Base-by-base conservation (phyloP, 805 yeast species). In the Wickerhamiella vanderwaltii region DNA sequence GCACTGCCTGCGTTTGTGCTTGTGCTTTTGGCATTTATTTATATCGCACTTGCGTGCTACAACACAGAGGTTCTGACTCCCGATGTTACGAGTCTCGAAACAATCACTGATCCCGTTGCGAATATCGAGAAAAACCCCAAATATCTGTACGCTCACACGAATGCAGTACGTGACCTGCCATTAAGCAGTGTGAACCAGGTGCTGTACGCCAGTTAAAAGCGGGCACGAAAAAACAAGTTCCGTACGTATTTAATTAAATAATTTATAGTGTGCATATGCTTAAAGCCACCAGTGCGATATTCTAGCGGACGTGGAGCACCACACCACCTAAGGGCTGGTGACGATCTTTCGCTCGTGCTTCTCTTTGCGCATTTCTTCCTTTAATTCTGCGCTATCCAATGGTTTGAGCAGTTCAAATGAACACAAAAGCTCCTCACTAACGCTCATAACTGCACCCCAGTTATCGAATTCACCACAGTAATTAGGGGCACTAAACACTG, bases 361-460 rank as follows among this genome's bases (percentile, higher is more conserved):
- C n/a, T 94, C 95, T 62, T 78, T 80, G 51, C 79, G 80, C 96
- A 88, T 85, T 39, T 85, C 91, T 59, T 83, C 95, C 57, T 88
- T 87, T 62, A 91, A 71, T 4, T 95, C 95, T 15, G 81, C 79
- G 39, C 93, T 75, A 62, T 88, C 97, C 52, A 91, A 68, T 13
- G 98, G 98, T 62, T 91, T 95, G 45, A 88, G 67, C 42, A 88
- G 70, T 60, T 88, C 98, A 61, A 88, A 88, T 47, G 91, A 79
- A 61, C 98, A 88, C 44, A 91, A 66, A 49, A 88, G 68, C 53
- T 88, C 96, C 48, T 88, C 95, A 48, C 84, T 75, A 12, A 88
- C 97, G 52, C 93, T 78, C 97, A 88, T 88, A 4, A 88, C 96
- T 2, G 98, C 98, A 18, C 95, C 95, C 95, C 95, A 85, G 54